phyloP scores from a whole-genome alignment of 805 yeast genomes.

The Dipodascopsis tothii region DNA sequence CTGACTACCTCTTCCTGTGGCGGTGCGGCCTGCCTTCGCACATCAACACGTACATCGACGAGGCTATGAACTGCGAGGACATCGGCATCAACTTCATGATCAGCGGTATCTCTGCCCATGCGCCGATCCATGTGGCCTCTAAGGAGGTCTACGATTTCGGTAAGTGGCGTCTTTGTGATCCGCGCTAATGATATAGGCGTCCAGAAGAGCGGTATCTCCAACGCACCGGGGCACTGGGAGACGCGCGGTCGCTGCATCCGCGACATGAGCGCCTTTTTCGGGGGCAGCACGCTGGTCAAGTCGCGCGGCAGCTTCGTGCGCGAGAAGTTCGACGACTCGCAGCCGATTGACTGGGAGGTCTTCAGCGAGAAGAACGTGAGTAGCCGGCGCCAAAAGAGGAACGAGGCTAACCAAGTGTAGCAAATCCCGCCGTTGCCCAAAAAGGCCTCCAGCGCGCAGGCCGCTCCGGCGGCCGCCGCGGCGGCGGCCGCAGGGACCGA shows the following conservation, averaged over 20 bases:
- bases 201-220: slow-evolving; percentile 18
- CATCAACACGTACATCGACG: slow-evolving; percentile 20
- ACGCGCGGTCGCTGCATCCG: slow-evolving; percentile 16
- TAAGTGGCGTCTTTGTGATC: not conserved
- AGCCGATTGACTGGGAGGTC: not conserved
- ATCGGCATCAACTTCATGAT: slow-evolving; percentile 21
- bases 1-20: slow-evolving; percentile 20
- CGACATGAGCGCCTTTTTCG: slow-evolving; percentile 12
- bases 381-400: too few relatives aligned
- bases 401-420: too few relatives aligned
- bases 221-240: slow-evolving; percentile 13
- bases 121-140: slow-evolving; percentile 19
- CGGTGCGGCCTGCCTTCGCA: slow-evolving; percentile 20
- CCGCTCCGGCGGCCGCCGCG: too few relatives aligned
- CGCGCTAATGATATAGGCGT: not conserved
- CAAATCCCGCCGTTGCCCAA: too few relatives aligned
- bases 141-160: slow-evolving; percentile 23
- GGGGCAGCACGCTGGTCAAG: slow-evolving; percentile 12
- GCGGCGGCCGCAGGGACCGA: too few relatives aligned
- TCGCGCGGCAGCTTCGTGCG: not conserved
- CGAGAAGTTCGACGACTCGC: not conserved
- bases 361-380: not conserved
- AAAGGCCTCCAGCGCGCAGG: too few relatives aligned
- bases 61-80: slow-evolving; percentile 19
- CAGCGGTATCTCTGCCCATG: slow-evolving; percentile 11